Percentiles rank a stretch among this genome's conserved stretches.
phyloP scores from a whole-genome alignment of 2,329 filamentous ascomycete species.

The Colletotrichum viniferum region DNA sequence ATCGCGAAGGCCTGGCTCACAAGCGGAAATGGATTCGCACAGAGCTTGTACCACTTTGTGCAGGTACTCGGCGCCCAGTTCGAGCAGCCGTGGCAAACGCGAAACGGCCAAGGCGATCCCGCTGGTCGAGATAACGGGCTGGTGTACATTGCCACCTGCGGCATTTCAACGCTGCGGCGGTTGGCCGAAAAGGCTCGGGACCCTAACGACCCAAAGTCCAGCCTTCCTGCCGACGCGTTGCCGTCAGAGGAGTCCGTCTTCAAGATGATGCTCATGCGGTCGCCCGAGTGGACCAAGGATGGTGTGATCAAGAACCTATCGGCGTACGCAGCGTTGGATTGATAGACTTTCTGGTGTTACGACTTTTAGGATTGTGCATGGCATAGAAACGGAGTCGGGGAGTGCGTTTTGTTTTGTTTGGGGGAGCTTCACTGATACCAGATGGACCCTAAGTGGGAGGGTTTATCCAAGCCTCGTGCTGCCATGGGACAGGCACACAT shows the following conservation, averaged over 20 bases:
- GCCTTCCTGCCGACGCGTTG: slow-evolving; percentile 65
- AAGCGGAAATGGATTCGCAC: slow-evolving; percentile 82
- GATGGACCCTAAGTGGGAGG: background rate
- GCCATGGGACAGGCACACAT: background rate
- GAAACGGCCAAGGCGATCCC: slow-evolving; percentile 33
- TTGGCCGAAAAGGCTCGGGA: slow-evolving; percentile 71
- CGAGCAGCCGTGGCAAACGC: slow-evolving; percentile 45
- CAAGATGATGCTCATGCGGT: slow-evolving; percentile 68
- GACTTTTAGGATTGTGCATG: background rate
- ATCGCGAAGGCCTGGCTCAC: slow-evolving; percentile 82
- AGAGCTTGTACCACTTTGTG: slow-evolving; percentile 77
- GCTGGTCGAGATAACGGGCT: slow-evolving; percentile 49
- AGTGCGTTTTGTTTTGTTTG: background rate
- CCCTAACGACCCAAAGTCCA: slow-evolving; percentile 51
- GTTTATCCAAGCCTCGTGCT: background rate
- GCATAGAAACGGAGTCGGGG: background rate
- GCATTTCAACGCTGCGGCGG: slow-evolving; percentile 69
- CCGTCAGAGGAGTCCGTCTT: slow-evolving; percentile 72
- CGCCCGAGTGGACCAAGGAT: slow-evolving; percentile 65
- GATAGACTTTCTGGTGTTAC: background rate
- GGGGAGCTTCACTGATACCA: background rate
- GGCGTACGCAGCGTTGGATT: slow-evolving; percentile 61
- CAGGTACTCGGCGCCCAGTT: slow-evolving; percentile 72
- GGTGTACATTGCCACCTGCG: slow-evolving; percentile 69
- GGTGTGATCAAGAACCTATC: slow-evolving; percentile 72